Base-by-base conservation (phyloP, 305 asterid genomes). In the Plantago lanceolata region DNA sequence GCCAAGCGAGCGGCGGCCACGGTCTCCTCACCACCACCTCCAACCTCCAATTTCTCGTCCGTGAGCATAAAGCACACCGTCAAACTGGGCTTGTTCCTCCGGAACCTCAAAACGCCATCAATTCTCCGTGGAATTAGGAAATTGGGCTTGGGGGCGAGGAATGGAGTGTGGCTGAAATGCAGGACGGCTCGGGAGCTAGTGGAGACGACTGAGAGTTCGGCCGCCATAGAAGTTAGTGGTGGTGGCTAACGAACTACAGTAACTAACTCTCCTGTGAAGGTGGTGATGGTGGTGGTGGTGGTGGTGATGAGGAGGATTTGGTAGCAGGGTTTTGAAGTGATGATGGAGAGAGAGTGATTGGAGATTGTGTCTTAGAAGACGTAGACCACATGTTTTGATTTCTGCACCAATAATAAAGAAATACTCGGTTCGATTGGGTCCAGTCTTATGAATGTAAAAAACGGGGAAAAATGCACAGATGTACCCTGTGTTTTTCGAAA, bases 61-160 rank as follows among this genome's bases (percentile, higher is more conserved):
- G 72, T 78, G 40, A 86, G 66, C 68, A 90, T 86, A 40, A 84
- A 83, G 58, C 93, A 84, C 16, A 83, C 82, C 8, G 74, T 59
- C 14, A 66, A 19, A 35, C 50, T 68, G 2, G 75, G 80, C 74
- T 68, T 80, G 59, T 73, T 79, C 60, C 78, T 65, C 11, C 59
- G 68, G 2, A 45, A 61, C 55, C 81, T 70, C 53, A 73, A 48
- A 61, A 63, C 43, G 55, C 67, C 50, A 19, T 67, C 62, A 3
- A 76, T 69, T 16, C 66, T 72, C 21, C 28, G 48, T 19, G 28
- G 16, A 77, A 60, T 9, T 9, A 51, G 2, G 75, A 28, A 19
- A n/a, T 64, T 50, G 56, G 82, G 77, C 20, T 55, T 81, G 31
- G 79, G 78, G 68, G 64, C 67, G 16, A 57, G 61, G 45, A 77